Base-by-base conservation (phyloP, 306 rosid species). In the Calophaca sinica region DNA sequence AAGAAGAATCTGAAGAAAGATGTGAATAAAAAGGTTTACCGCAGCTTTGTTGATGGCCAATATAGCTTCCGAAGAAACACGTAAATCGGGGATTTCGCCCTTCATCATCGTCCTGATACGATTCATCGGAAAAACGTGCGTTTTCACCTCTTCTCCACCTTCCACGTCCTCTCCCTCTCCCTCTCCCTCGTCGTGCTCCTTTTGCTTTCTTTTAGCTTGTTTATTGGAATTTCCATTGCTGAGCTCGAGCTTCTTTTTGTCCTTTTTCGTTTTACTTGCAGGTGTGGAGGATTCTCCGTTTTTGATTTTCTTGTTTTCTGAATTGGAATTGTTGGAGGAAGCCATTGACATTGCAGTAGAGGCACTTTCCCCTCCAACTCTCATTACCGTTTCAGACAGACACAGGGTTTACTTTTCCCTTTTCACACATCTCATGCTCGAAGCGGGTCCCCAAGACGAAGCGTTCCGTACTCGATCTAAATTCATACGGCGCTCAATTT, bases 31-130 rank as follows among this genome's bases (percentile, higher is more conserved):
- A 14, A 13, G 4, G 26, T 20, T 3, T 20, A 90, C 98, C 82
- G 94, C 52, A 36, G 98, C 96, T 77, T 77, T 94, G 73, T 90
- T 94, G 87, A 91, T 68, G 39, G 80, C 80, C 70, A 86, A 83
- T 45, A 91, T 29, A 31, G 98, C 98, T 77, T 94, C 98, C 48
- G 81, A 81, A 32, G 84, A 83, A 49, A 87, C 76, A 52, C 96
- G 91, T 72, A 84, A 38, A 49, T 85, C 89, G 26, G 79, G 78
- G 63, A 85, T 87, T 65, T 86, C 93, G 36, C 82, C 82, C 75
- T 84, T 90, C 5, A 84, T 29, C 12, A 94, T 85, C 41, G 86
- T 91, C 79, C 82, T 79, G 13, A 94, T 79, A 26, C 98, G 96
- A 65, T 86, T 86, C 93, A 94, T 88, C 8, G 97, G 98, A 32